A percentile compares a stretch with the other conserved stretches of the same genome.
Evolutionary conservation across 371 early-diverging fungal species (phyloP).

Genomic region (Rhizomucor pusillus): DNA sequence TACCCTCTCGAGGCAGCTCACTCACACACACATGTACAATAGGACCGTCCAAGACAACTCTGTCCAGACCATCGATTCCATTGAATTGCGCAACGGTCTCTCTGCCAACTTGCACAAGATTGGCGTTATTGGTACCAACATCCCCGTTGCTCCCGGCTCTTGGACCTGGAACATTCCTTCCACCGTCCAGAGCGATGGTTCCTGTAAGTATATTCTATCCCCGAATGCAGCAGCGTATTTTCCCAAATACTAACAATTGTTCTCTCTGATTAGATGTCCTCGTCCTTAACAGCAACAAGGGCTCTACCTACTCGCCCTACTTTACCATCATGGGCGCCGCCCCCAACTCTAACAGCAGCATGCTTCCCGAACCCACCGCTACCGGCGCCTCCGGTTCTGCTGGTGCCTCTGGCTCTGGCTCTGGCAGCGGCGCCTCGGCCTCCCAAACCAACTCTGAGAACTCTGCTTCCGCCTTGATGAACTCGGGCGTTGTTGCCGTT

Average conservation of each 20-base stretch:
- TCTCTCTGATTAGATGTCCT: conserved; percentile 23
- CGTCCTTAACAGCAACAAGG: conserved; percentile 28
- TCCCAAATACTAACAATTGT: background rate
- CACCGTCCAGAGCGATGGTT: conserved; percentile 15
- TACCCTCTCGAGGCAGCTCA: background rate
- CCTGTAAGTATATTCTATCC: conserved; percentile 23
- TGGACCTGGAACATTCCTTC: conserved; percentile 35
- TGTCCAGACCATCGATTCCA: conserved; percentile 17
- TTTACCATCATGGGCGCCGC: conserved; percentile 35
- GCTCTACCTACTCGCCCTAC: conserved; percentile 34
- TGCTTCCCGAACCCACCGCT: background rate
- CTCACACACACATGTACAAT: background rate
- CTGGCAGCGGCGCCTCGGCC: conserved; percentile 1
- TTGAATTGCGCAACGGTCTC: conserved; percentile 30
- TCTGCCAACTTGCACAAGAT: conserved; percentile 22
- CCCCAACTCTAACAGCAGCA: conserved; percentile 4
- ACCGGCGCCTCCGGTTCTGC: conserved; percentile 5
- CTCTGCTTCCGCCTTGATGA: background rate
- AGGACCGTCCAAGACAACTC: conserved; percentile 24
- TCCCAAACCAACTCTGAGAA: background rate
- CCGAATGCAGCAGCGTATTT: background rate
- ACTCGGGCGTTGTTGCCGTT: background rate
- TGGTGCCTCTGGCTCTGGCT: conserved; percentile 1
- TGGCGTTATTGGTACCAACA: conserved; percentile 5
- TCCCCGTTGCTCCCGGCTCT: conserved; percentile 14